Base-by-base conservation (phyloP, 2,329 filamentous ascomycete genomes). In the Colletotrichum neosansevieriae region DNA sequence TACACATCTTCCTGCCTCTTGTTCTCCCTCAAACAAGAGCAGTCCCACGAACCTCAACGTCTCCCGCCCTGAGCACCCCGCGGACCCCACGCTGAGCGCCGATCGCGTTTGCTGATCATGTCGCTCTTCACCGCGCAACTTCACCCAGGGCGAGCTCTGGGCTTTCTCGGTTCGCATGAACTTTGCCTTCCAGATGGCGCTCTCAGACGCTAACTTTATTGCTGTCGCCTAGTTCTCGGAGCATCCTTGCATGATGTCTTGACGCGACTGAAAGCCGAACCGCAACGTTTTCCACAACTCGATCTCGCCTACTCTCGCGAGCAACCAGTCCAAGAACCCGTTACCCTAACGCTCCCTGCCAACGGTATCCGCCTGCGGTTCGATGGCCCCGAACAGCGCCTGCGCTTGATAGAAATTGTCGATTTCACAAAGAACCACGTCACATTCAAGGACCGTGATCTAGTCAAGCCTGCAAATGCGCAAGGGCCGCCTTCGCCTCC, bases 331-430 rank as follows among this genome's bases (percentile, higher is more conserved):
- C 85, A 85, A 36, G 88, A 93, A 32, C 93, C 94, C 0, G 87
- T 98, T 17, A 83, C 93, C 49, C 80, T 98, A 63, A 86, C 85
- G 17, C 87, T 99, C 4, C 92, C 94, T 1, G 86, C 89, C 3
- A 99, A 98, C 80, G 96, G 96, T 32, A 79, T 99, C 34, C 92
- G 95, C 12, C 82, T 99, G 60, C 93, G 93, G 47, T 99, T 99
- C 76, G 96, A 99, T 76, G 96, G 94, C 0, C 90, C 93, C 4
- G 94, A 98, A 75, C 96, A 99, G 79, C 89, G 95, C 40, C 83
- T 99, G 47, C 92, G 96, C 3, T 82, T 99, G 70, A 93, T 99
- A 73, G 96, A 99, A 79, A 89, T 98, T 7, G 81, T 93, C 61
- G 94, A 98, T 80, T 98, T 99, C 76, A 90, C 91, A 53, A 96